Base-by-base conservation (phyloP, 495 filamentous ascomycete species). In the Halenospora varia region DNA sequence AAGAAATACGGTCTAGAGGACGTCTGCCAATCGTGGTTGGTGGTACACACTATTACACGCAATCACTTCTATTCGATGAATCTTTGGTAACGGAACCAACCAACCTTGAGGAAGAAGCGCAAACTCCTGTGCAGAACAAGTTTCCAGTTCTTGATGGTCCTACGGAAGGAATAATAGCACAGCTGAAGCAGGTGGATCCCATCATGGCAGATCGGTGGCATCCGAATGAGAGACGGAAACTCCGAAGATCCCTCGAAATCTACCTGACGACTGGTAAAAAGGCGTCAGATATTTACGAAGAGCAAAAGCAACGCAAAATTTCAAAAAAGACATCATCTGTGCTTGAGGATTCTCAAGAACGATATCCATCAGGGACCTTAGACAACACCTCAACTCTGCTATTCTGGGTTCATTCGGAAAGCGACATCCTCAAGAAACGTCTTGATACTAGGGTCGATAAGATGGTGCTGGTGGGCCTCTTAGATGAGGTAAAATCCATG, bases 11-110 rank as follows among this genome's bases (percentile, higher is more conserved):
- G 18, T 71, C 71, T 2, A 81, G 92, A 58, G 88, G 88, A 0
- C 88, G 85, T 59, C 71, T 96, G 10, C 95, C 95, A 0, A 89
- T 99, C 20, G 70, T 99, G 2, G 95, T 97, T 9, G 95, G 95
- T 15, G 95, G 95, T 23, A 95, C 92, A 3, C 89, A 95, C 61
- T 97, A 97, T 68, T 99, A 99, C 66, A 85, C 90, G 0, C 91
- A 97, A 64, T 81, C 87, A 1, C 79, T 97, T 15, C 75, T 99
- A 9, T 96, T 96, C 66, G 74, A 87, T 19, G 83, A 90, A 48
- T 70, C 73, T 24, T 58, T 90, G 25, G 72, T 89, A 17, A 70
- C 74, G 17, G 69, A 75, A 47, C 24, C 46, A 2, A 26, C 0
- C 0, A 64, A 68, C 10, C 71, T 75, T 17, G 50, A 62, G 29